Conservation (phyloP, 108 stramenopile genomes). For the Cyclotella choctawhatcheeana region DNA sequence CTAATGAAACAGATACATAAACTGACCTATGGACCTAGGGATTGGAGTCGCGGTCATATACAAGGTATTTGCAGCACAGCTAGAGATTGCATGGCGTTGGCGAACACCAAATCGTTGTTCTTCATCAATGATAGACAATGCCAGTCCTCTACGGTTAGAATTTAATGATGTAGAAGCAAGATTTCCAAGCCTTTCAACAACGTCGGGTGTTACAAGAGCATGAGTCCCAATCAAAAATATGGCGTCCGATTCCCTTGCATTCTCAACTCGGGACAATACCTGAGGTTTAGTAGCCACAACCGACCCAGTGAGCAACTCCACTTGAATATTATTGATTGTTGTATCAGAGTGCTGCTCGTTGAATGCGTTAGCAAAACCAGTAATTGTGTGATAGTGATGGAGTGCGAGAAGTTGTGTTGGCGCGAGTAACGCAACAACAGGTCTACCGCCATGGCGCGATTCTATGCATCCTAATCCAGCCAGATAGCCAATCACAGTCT, state of each 20-base stretch:
- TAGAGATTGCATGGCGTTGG: constrained; percentile 61
- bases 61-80: constrained; percentile 56
- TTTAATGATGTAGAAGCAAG: constrained; percentile 4
- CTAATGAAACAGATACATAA: too few species aligned
- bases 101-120: constrained; percentile 73
- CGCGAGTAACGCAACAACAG: constrained; percentile 58
- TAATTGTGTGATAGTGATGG: constrained; percentile 55
- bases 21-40: constrained; percentile 60
- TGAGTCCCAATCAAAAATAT: constrained; percentile 65
- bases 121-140: constrained; percentile 70
- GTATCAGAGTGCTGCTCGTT: constrained; percentile 21
- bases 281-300: constrained; percentile 16
- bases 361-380: constrained; percentile 29
- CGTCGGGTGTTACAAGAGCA: constrained; percentile 50
- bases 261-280: constrained; percentile 36
- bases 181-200: constrained; percentile 25
- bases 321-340: constrained; percentile 12
- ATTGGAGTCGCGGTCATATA: constrained; percentile 68
- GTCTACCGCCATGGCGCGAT: constrained; percentile 33
- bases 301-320: constrained; percentile 32
- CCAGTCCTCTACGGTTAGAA: constrained; percentile 33
- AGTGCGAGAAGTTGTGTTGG: constrained; percentile 66
- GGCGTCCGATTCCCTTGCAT: constrained; percentile 5
- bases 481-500: constrained; percentile 65
- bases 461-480: constrained; percentile 60